Evolutionary conservation across 1,284 basidiomycete genomes (phyloP), one percentile per base, ranked within the genome.

Genomic region (Porodaedalea pini): DNA sequence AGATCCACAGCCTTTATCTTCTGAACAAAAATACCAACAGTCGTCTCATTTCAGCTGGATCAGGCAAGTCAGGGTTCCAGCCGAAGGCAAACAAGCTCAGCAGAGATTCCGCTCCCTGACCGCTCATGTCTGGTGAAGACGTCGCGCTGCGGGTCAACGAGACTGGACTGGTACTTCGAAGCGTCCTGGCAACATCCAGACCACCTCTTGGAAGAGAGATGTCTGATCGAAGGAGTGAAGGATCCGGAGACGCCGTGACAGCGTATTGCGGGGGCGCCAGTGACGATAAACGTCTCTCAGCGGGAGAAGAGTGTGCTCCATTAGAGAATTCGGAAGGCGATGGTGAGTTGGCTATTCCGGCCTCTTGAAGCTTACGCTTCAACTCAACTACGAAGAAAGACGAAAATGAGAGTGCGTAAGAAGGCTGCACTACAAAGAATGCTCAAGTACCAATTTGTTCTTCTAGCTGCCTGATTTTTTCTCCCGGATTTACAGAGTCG

Each of bases 51-150:
- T 81, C 77, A 23, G 78, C 71, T 41, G 85, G 88, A 64, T 88
- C 83, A 40, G 89, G 89, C 13, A 92, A 75, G 64, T 92, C 88
- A 44, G 87, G 79, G 71, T 90, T 88, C 90, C 90, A 92, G 4
- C 89, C 90, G 19, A 81, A 78, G 65, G 84, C 81, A 19, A 90
- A 73, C 48, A 90, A 70, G 48, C 85, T 81, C 71, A 83, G 76
- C 60, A 84, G 76, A 15, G 78, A 74, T 61, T 85, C 78, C 2
- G 78, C 29, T 71, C 69, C 49, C 69, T 66, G 57, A 73, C 73
- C 34, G 54, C 31, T 32, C 40, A 56, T 56, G 50, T 43, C 53
- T 47, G 23, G 52, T 21, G 31, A 60, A 37, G 56, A 41, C 44
- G 70, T 70, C 8, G 54, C 36, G 31, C 55, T 67, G 70, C 37